Conservation (phyloP, 768 basidiomycete genomes). For the Boletus pseudo-olivaceus region DNA sequence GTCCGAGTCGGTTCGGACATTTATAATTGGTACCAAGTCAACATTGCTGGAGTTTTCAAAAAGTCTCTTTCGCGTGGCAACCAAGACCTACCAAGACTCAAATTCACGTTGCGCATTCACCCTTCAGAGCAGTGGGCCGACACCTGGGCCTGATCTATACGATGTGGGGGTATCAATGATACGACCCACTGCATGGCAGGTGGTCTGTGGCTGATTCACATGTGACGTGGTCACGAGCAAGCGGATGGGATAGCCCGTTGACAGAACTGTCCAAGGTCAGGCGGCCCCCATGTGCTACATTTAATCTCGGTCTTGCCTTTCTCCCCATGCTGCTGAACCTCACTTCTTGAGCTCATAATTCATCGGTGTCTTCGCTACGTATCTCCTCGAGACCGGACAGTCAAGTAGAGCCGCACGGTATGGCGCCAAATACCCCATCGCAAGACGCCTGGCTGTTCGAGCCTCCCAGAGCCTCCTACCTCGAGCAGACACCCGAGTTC, state of each 20-base stretch:
- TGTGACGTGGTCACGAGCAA: slow-evolving; percentile 1
- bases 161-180: background rate
- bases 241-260: background rate
- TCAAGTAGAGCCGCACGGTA: slow-evolving; percentile 10
- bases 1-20: background rate
- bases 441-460: slow-evolving; percentile 1
- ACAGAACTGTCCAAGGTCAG: background rate
- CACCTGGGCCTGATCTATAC: background rate
- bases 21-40: background rate
- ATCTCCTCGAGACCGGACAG: slow-evolving; percentile 21
- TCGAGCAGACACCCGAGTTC: slow-evolving; percentile 21
- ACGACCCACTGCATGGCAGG: background rate
- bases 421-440: slow-evolving; percentile 9
- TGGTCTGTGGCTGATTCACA: background rate
- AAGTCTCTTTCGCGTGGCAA: background rate
- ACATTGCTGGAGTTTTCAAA: background rate
- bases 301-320: background rate
- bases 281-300: background rate
- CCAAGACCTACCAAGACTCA: background rate
- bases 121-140: background rate
- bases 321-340: background rate
- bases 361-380: slow-evolving; percentile 3
- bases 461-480: slow-evolving; percentile 27
- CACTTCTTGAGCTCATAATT: background rate
- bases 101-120: background rate